Base-by-base conservation (phyloP, 352 stramenopile species). In the Phytophthora nicotianae region DNA sequence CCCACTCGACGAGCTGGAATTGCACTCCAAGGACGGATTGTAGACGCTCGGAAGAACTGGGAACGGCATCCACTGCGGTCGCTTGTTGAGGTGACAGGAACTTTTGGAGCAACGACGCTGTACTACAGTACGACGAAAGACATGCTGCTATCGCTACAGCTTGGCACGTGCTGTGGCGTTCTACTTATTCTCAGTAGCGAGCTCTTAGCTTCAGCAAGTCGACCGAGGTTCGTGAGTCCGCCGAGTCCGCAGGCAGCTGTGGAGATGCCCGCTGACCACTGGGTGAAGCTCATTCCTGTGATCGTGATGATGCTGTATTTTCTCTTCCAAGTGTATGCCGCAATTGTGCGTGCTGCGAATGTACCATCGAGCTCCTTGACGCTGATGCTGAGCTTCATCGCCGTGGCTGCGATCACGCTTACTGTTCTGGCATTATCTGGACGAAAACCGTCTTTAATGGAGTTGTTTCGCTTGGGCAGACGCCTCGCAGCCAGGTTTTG, bases 231-330 rank as follows among this genome's bases (percentile, higher is more conserved):
- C 24, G 41, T 68, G 6, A 62, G 53, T 6, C 62, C 58, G 13
- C 54, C 65, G 5, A 77, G 58, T 26, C 60, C 53, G 6, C 59
- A 79, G 10, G 50, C 62, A 16, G 69, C 72, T 14, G 69, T 82
- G 20, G 73, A 79, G 42, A 75, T 90, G 40, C 83, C 75, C 1
- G 65, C 68, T 8, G 81, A 93, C 27, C 81, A 95, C 64, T 95
- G 82, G 83, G 75, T 93, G 37, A 95, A 95, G 58, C 46, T 93
- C 10, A 63, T 87, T 26, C 83, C 86, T 3, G 49, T 87, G 23
- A 62, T 81, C 8, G 77, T 86, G 17, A 89, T 89, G 75, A 73
- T 88, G 59, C 42, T 83, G 9, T 90, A 82, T 41, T 88, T 89
- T 45, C 59, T 68, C 40, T 68, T 62, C n/a, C 82, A 84, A 73